Conservation (phyloP, 345 rosid species). For the Salix dunnii region DNA sequence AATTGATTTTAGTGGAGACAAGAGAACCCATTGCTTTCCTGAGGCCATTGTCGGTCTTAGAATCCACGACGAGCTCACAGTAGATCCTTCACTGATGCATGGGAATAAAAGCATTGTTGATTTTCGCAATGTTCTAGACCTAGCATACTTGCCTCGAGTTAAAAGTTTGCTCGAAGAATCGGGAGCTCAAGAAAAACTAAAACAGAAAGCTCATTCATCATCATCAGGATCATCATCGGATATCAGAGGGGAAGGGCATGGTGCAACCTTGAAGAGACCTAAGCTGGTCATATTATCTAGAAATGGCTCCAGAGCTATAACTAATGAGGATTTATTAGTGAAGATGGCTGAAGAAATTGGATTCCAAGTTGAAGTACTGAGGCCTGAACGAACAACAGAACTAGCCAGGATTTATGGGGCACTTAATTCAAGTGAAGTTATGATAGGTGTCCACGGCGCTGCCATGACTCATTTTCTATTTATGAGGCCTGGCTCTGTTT, state of each 20-base stretch:
- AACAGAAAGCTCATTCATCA: constrained; percentile 22
- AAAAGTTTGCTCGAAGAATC: constrained; percentile 47
- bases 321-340: constrained; percentile 54
- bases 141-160: constrained; percentile 53
- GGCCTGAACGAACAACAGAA: constrained; percentile 55
- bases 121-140: constrained; percentile 55
- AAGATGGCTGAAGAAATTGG: constrained; percentile 60
- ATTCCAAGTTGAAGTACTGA: constrained; percentile 50
- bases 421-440: constrained; percentile 65
- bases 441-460: constrained; percentile 88
- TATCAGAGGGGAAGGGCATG: neutral
- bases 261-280: constrained; percentile 35
- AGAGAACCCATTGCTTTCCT: constrained; percentile 72
- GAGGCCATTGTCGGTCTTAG: constrained; percentile 71
- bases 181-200: constrained; percentile 30
- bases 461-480: constrained; percentile 90
- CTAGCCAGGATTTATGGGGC: constrained; percentile 58
- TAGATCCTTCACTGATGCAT: constrained; percentile 43
- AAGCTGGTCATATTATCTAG: constrained; percentile 67
- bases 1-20: constrained; percentile 55
- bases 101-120: constrained; percentile 49
- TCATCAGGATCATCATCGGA: constrained; percentile 13
- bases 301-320: constrained; percentile 59
- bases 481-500: constrained; percentile 64
- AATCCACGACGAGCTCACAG: constrained; percentile 70